Evolutionary conservation across 108 stramenopile species (phyloP).

Genomic region (Cyclotella choctawhatcheeana): DNA sequence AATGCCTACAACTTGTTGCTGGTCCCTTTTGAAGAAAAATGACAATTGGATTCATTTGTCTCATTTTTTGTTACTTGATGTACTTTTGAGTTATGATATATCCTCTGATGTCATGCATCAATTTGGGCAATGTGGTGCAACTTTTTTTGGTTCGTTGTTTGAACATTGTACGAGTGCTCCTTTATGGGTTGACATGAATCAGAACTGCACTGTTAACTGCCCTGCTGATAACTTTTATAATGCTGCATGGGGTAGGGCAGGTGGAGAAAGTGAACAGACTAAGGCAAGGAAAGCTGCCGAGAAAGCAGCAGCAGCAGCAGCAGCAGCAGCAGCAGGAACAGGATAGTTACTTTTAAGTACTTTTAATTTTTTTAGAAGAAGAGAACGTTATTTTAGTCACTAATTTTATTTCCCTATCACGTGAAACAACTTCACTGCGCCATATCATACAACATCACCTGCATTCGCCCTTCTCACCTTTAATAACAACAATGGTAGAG

Average conservation of each 20-base stretch:
- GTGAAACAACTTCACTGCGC: too few species aligned
- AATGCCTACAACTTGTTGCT: background rate
- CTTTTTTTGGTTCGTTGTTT: background rate
- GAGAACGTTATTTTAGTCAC: too few species aligned
- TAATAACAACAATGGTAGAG: too few species aligned
- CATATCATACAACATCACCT: too few species aligned
- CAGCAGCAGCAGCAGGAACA: background rate
- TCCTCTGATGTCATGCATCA: background rate
- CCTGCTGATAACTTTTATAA: background rate
- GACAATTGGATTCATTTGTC: background rate
- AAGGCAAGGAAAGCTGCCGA: background rate
- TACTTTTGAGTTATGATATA: background rate
- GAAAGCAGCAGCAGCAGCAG: background rate
- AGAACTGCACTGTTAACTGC: background rate
- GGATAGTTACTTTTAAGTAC: background rate
- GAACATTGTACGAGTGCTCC: background rate
- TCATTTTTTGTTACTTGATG: background rate
- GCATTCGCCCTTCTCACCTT: too few species aligned
- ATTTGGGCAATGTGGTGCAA: too few species aligned
- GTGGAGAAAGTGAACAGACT: background rate
- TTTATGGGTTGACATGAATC: background rate
- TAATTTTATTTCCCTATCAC: too few species aligned
- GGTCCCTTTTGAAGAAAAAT: background rate
- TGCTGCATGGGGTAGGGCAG: background rate
- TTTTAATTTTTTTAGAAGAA: too few species aligned